Evolutionary conservation across 352 stramenopile genomes (phyloP), one percentile per base, ranked within the genome.

Genomic region (Aphanomyces stellatus): DNA sequence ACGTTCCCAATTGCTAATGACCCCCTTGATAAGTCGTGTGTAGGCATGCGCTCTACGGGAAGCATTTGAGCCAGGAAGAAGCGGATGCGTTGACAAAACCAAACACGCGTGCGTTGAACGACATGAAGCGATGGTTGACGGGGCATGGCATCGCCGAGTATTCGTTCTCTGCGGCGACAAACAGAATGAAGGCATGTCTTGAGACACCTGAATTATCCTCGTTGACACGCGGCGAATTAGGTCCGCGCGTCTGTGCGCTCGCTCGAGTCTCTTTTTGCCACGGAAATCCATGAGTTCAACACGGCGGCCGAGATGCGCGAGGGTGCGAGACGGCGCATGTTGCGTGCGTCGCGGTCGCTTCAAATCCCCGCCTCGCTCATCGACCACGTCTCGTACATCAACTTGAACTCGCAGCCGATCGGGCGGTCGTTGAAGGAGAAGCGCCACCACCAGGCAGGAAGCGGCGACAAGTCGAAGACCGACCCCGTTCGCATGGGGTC

Each of bases 251-350:
- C 40, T 62, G 81, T 75, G 6, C 65, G 51, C 4, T 71, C 73
- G 22, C 76, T 78, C 31, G 83, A 92, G 67, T 43, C 51, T 24
- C 61, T 85, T 31, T 88, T 92, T 30, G 37, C 49, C 19, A 90
- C 80, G 28, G 51, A 74, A 51, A 60, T 92, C 37, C 80, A 79
- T 59, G 74, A 86, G 55, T 90, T 77, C 53, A 37, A 43, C 4
- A 76, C 86, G 8, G 30, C 10, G 2, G 30, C 4, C 4, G 33
- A 28, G 11, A 8, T 8, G 59, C 51, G 49, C 13, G 40, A 74
- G 25, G 48, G 71, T 25, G 34, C 62, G 5, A 51, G 41, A 2
- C 48, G 87, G 51, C 73, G 63, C 13, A 72, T 92, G 10, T 60
- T 89, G 13, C 77, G 82, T 6, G 80, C 83, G 0, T 57, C 69